Conservation (phyloP, 2,329 filamentous ascomycete species). For the Hymenoscyphus salicellus region DNA sequence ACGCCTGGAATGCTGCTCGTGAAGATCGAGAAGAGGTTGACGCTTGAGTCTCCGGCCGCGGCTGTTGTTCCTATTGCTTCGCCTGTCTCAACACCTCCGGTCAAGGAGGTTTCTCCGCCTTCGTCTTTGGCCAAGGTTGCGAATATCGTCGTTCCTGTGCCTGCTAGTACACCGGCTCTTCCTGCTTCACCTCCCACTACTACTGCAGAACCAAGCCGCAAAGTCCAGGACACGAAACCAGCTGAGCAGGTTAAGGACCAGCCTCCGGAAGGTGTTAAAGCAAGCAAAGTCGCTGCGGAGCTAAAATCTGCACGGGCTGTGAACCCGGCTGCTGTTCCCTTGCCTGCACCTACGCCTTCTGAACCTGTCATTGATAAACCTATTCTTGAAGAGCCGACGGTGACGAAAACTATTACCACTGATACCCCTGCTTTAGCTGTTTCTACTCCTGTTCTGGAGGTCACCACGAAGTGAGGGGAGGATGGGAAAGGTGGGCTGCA, state of each 20-base stretch:
- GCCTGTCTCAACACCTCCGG: neutral
- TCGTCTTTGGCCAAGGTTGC: neutral
- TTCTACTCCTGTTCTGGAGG: neutral
- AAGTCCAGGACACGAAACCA: neutral
- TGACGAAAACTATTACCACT: neutral
- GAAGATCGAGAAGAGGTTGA: constrained; percentile 59
- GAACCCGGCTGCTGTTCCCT: neutral
- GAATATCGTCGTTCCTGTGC: neutral
- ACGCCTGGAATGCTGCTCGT: constrained; percentile 71
- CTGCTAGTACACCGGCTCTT: neutral
- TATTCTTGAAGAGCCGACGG: neutral
- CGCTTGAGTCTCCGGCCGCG: neutral
- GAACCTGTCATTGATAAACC: neutral
- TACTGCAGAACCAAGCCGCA: neutral
- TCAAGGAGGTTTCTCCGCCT: neutral
- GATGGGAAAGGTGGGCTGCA: neutral
- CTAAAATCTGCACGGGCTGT: neutral
- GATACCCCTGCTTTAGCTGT: neutral
- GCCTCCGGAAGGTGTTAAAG: neutral
- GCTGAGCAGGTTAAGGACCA: neutral
- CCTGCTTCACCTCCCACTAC: neutral
- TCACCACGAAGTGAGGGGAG: neutral
- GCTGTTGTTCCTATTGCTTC: neutral
- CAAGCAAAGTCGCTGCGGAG: neutral
- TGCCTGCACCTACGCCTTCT: neutral